Evolutionary conservation across 2,329 filamentous ascomycete genomes (phyloP), one percentile per base, ranked within the genome.

Genomic region (Sphaerulina musiva): DNA sequence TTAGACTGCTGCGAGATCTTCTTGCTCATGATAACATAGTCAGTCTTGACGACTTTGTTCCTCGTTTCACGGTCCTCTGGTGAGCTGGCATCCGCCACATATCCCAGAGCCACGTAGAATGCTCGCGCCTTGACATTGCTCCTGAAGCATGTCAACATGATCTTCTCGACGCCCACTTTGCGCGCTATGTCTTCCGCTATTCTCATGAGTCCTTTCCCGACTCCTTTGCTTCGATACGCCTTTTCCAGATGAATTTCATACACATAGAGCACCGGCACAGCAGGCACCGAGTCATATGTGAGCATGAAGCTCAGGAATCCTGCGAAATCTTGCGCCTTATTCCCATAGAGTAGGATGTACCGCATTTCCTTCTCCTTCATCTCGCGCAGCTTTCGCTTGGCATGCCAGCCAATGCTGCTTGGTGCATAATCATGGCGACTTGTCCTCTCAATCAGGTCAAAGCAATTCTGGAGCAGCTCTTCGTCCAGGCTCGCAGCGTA

Each of bases 91-190:
- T 83, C 80, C 55, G 75, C 71, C 9, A 43, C 62, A 60, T 77
- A 83, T 3, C 85, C 85, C 10, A 82, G 67, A 56, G 74, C 78
- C 45, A 74, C 68, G 69, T 90, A 90, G 61, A 89, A 85, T 2
- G 61, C 65, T 40, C 79, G 70, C 0, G 79, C 86, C 2, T 70
- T 69, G 32, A 69, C 60, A 64, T 90, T 90, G 57, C 76, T 75
- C 48, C 77, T 69, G 64, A 88, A 89, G 64, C 85, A 86, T 1
- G 85, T 89, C 63, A 90, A 72, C 86, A 89, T 89, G 48, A 82
- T 74, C 69, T 88, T 88, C n/a, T 74, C 69, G 36, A 86, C 74
- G 0, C 74, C 73, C 20, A 84, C 77, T 51, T 76, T 76, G 20
- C 69, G 59, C 6, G 80, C 85, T 4, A 83, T 73, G 4, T 66